phyloP scores from a whole-genome alignment of 306 rosid genomes.

The Sicyos edulis region DNA sequence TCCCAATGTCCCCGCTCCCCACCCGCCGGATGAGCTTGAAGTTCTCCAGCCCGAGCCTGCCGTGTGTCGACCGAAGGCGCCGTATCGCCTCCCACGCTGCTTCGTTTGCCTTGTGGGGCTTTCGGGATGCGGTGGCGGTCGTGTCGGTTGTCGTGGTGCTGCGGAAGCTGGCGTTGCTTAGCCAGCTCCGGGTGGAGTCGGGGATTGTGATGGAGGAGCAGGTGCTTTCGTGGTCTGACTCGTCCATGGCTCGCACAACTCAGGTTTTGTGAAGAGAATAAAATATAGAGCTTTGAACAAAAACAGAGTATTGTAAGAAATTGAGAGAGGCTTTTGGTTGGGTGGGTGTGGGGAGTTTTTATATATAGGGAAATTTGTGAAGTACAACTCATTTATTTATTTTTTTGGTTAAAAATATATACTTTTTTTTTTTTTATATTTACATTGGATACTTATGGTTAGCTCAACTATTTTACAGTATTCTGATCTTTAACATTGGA shows the following conservation, averaged over 20 bases:
- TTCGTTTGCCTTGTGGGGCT: conserved; percentile 89
- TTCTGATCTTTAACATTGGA: no score
- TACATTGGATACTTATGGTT: no score
- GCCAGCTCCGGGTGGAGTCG: conserved; percentile 75
- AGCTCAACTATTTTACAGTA: no score
- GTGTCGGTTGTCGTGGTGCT: conserved; percentile 48
- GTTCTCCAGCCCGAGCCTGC: conserved; percentile 67
- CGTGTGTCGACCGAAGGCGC: conserved; percentile 50
- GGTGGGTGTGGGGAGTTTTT: background rate
- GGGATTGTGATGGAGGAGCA: conserved; percentile 74
- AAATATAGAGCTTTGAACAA: no score
- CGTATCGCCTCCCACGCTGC: conserved; percentile 85
- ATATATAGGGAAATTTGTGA: background rate
- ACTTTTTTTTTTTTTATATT: no score
- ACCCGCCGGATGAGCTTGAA: conserved; percentile 70
- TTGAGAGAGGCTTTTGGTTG: conserved; percentile 1
- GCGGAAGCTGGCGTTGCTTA: conserved; percentile 78
- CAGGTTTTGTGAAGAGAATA: no score
- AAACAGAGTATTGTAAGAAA: background rate
- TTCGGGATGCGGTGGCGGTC: conserved; percentile 44
- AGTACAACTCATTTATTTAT: background rate
- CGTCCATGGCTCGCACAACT: conserved; percentile 21
- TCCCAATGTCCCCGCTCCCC: conserved; percentile 87
- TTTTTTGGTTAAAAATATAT: no score
- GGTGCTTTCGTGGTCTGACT: conserved; percentile 74